Conservation (phyloP, 78 protist genomes). For the Speleostelium caveatum region DNA sequence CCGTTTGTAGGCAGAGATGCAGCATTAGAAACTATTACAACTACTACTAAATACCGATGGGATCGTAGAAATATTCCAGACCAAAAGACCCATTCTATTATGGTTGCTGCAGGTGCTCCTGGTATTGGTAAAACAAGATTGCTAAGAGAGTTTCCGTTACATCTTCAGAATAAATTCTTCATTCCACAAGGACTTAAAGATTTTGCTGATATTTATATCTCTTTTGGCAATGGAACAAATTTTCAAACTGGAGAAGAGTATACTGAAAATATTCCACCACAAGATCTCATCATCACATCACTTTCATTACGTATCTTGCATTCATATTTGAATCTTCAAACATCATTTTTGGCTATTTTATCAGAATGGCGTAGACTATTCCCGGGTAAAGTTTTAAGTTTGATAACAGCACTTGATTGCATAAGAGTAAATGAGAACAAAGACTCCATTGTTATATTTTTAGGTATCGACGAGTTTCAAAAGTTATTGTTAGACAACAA, state of each 20-base stretch:
- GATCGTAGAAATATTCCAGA: too few relatives aligned
- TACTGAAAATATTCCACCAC: neutral
- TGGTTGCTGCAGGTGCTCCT: constrained; percentile 7
- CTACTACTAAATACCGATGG: too few relatives aligned
- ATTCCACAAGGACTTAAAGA: neutral
- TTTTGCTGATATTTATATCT: neutral
- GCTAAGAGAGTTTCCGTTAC: neutral
- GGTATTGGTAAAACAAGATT: constrained; percentile 21
- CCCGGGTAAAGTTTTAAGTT: neutral
- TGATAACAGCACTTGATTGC: neutral
- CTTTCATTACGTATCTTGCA: neutral
- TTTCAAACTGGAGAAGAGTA: neutral
- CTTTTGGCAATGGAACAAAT: neutral
- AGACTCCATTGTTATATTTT: neutral
- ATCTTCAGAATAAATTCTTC: neutral
- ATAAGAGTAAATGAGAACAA: neutral
- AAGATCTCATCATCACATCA: too few relatives aligned
- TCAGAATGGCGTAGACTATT: neutral
- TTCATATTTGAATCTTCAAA: neutral
- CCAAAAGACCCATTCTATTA: neutral
- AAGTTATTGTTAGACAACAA: neutral
- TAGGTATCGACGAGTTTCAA: constrained; percentile 1
- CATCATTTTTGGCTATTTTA: neutral
- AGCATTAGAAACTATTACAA: too few relatives aligned
- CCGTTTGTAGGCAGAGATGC: too few relatives aligned